Conservation (phyloP, 78 protist genomes). For the Dictyostelium discoideum region dicty_2.7 NC_007089.4:939501-940000, state of each 20-base stretch:
- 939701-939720: background rate
- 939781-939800: conserved; percentile 43
- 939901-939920: background rate
- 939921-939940: background rate
- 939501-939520: background rate
- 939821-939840: conserved; percentile 57
- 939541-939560: conserved; percentile 35
- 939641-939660: conserved; percentile 59
- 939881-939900: background rate
- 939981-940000: background rate
- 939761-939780: conserved; percentile 25
- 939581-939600: conserved; percentile 71
- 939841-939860: conserved; percentile 60
- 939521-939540: conserved; percentile 36
- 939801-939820: conserved; percentile 57
- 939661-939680: background rate
- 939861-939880: background rate
- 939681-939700: background rate
- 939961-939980: background rate
- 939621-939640: conserved; percentile 71
- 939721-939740: background rate
- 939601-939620: conserved; percentile 57
- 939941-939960: background rate
- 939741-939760: background rate
- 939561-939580: conserved; percentile 55